Percentiles rank a stretch among this genome's conserved stretches.
Conservation (phyloP, 805 yeast genomes). For the Candida pseudoglaebosa region DNA sequence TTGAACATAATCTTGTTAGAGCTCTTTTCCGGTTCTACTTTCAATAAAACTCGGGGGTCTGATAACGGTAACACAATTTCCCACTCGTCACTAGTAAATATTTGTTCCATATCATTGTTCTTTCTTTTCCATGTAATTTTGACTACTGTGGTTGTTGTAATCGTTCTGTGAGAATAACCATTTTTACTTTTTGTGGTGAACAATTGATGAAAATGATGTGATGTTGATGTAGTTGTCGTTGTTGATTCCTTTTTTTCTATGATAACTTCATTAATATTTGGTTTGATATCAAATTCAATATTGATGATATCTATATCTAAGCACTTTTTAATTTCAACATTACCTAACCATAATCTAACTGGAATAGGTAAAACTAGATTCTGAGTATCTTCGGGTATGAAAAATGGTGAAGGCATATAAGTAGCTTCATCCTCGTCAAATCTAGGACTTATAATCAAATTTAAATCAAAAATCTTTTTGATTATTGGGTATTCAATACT, state of each 20-base stretch:
- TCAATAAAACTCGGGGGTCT: conserved; percentile 65
- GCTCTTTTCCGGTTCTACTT: conserved; percentile 16
- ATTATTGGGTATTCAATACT: conserved; percentile 20
- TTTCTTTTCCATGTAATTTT: conserved; percentile 32
- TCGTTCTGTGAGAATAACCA: conserved; percentile 38
- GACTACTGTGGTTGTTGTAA: conserved; percentile 22
- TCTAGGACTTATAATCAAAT: conserved; percentile 23
- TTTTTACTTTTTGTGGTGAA: conserved; percentile 36
- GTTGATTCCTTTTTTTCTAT: conserved; percentile 13
- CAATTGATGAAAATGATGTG: conserved; percentile 11
- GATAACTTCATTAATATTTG: conserved; percentile 25
- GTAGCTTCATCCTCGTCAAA: conserved; percentile 18
- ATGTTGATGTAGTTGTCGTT: not conserved
- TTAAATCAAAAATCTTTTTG: conserved; percentile 20
- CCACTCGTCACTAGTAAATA: conserved; percentile 37
- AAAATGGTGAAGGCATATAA: conserved; percentile 38
- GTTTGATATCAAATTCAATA: conserved; percentile 17
- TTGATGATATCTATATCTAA: conserved; percentile 13
- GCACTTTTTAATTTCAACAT: conserved; percentile 9
- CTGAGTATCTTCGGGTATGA: conserved; percentile 17
- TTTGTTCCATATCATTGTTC: conserved; percentile 17
- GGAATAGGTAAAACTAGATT: conserved; percentile 25
- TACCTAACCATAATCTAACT: conserved; percentile 29
- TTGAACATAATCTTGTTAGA: conserved; percentile 26
- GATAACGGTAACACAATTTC: conserved; percentile 56